Evolutionary conservation across 2,329 filamentous ascomycete species (phyloP), one percentile per base, ranked within the genome.

Genomic region (Metarhizium sp.): DNA sequence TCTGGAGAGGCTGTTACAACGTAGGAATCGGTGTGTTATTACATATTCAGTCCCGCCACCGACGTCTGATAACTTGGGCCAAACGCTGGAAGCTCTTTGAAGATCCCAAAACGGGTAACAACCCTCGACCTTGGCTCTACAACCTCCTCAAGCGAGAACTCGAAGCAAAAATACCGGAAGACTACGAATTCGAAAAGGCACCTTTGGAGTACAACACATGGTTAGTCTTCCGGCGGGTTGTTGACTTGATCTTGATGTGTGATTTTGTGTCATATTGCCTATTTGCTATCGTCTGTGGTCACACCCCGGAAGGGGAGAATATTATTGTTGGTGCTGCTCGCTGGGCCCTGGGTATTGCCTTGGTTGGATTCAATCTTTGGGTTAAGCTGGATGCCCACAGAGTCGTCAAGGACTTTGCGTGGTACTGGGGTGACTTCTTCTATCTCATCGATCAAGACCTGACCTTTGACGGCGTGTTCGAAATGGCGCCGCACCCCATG

Each of bases 371-470:
- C 80, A 99, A 97, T 70, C 79, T 97, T 25, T 97, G 94, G 92
- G 94, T 99, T 60, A 99, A 99, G 74, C 79, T 99, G 59, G 94
- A 99, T 72, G 94, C 94, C 20, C 94, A 99, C 71, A 83, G 94
- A 58, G 94, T 99, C 51, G 94, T 99, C 67, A 97, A 97, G 73
- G 94, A 99, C 73, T 99, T 92, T 74, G 94, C 94, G 32, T 99
- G 94, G 94, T 99, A 97, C 73, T 99, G 94, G 94, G 94, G 94
- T 59, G 94, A 99, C 72, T 97, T 97, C 74, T 99, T 97, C 78
- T 99, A 91, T 73, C 85, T 99, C 66, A 90, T 99, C 70, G 94
- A 99, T 72, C 92, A 97, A 74, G 90, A 96, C 67, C 78, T 99
- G 69, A 97, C 92, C 51, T 99, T 99, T 71, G 94, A 99, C 68